Evolutionary conservation across 2,329 filamentous ascomycete species (phyloP).

Genomic region (Neopestalotiopsis sp.): DNA sequence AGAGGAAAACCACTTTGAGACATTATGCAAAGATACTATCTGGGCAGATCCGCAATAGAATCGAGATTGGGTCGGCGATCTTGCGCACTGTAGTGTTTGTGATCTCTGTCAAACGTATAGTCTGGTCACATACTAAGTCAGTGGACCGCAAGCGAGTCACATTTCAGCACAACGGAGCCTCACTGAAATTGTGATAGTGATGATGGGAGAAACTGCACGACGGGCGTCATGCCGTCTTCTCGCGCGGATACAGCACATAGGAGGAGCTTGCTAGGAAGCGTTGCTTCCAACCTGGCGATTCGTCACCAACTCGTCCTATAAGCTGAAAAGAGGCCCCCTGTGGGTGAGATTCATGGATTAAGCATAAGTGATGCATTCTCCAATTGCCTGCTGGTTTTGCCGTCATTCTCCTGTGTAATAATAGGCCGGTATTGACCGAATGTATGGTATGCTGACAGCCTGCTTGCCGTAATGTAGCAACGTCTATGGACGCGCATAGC

Average conservation of each 20-base stretch:
- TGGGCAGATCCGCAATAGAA: neutral
- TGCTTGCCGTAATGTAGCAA: neutral
- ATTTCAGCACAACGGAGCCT: neutral
- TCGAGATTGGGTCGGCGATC: neutral
- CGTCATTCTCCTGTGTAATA: neutral
- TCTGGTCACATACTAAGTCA: neutral
- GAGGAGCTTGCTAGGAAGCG: too few relatives aligned
- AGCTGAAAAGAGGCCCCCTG: neutral
- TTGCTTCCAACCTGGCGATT: too few relatives aligned
- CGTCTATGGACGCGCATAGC: neutral
- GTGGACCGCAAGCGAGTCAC: neutral
- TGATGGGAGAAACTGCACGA: too few relatives aligned
- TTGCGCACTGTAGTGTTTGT: neutral
- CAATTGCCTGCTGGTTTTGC: neutral
- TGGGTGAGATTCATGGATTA: neutral
- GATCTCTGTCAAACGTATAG: neutral
- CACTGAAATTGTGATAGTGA: too few relatives aligned
- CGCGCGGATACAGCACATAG: too few relatives aligned
- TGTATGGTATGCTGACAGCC: constrained; percentile 1
- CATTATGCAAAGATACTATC: neutral
- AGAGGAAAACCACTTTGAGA: neutral
- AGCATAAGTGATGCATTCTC: constrained; percentile 3
- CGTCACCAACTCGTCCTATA: too few relatives aligned
- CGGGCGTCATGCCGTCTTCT: too few relatives aligned
- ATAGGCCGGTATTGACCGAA: neutral